A percentile compares a stretch with the other conserved stretches of the same genome.
Conservation (phyloP, 139 green algal genomes). For the Picochlorum sp. region DNA sequence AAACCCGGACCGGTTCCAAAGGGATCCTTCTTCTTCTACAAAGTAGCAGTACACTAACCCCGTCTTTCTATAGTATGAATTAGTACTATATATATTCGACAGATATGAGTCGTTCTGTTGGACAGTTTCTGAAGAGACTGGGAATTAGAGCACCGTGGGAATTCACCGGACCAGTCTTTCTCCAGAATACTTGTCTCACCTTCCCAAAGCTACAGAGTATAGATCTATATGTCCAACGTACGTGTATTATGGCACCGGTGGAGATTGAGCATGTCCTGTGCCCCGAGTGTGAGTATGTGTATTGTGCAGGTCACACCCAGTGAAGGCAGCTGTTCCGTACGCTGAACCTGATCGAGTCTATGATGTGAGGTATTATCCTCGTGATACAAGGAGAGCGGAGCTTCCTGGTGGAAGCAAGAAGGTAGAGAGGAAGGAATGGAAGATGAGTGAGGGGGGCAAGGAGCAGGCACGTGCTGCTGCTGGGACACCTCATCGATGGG, state of each 20-base stretch:
- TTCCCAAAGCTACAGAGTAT: constrained; percentile 27
- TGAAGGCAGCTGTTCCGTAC: constrained; percentile 51
- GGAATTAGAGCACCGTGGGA: constrained; percentile 22
- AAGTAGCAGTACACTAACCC: too few species aligned
- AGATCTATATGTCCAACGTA: constrained; percentile 22
- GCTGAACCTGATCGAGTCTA: constrained; percentile 49
- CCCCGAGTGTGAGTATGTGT: too few species aligned
- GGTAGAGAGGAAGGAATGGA: constrained; percentile 5
- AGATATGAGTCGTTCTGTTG: too few species aligned
- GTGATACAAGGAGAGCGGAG: constrained; percentile 31
- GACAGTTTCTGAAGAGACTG: not conserved
- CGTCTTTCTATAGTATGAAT: too few species aligned
- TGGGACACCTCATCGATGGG: constrained; percentile 12
- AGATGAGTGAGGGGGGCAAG: constrained; percentile 2
- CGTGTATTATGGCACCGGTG: too few species aligned
- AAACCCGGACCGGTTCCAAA: too few species aligned
- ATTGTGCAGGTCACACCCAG: constrained; percentile 41
- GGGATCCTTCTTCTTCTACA: too few species aligned
- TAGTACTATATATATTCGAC: too few species aligned
- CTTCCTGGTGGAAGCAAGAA: constrained; percentile 28
- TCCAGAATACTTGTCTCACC: constrained; percentile 27
- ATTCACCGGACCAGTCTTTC: constrained; percentile 28
- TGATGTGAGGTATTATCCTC: constrained; percentile 66
- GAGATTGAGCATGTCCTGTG: too few species aligned
- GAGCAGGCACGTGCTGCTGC: constrained; percentile 4